A percentile compares a stretch with the other conserved stretches of the same genome.
These are phyloP conservation scores for Mycena kentingensis DNA, from an alignment of 768 basidiomycete genomes.

Conservation along the genomic window DNA sequence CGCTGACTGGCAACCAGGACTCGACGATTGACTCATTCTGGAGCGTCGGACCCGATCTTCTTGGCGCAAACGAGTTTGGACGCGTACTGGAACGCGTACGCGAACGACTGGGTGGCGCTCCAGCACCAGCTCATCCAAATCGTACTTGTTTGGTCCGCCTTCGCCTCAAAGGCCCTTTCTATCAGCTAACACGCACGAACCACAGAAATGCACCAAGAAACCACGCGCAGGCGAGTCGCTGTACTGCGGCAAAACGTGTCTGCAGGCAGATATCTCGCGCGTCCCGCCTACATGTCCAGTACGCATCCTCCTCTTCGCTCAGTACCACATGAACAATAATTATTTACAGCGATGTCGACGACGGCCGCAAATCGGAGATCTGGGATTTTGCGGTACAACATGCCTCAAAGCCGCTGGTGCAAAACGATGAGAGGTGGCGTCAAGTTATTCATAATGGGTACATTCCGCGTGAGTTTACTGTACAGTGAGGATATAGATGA, in stretches of 20 bases:
- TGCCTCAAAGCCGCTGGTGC: constrained; percentile 11
- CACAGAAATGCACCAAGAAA: constrained; percentile 19
- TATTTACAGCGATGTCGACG: constrained; percentile 18
- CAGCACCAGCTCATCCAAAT: constrained; percentile 6
- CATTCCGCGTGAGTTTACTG: constrained; percentile 12
- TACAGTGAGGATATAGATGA: constrained; percentile 6
- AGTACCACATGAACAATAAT: background rate
- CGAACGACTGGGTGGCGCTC: constrained; percentile 30
- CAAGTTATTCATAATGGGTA: background rate
- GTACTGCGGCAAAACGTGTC: constrained; percentile 18
- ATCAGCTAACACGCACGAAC: background rate
- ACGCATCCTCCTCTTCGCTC: background rate
- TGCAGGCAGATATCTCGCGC: constrained; percentile 17
- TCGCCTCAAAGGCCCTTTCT: no score
- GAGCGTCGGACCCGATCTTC: constrained; percentile 45
- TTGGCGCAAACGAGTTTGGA: constrained; percentile 49
- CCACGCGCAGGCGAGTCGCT: constrained; percentile 16
- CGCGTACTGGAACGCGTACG: constrained; percentile 44
- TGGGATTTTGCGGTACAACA: constrained; percentile 20
- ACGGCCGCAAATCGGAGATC: constrained; percentile 20
- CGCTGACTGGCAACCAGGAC: constrained; percentile 30
- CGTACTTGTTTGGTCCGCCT: constrained; percentile 9
- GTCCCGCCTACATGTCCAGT: constrained; percentile 19
- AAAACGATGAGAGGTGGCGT: background rate
- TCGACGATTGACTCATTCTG: constrained; percentile 49